These are phyloP conservation scores for Pleoardoris graminearum DNA, from an alignment of 2,329 filamentous ascomycete species.

Conservation along the genomic window DNA sequence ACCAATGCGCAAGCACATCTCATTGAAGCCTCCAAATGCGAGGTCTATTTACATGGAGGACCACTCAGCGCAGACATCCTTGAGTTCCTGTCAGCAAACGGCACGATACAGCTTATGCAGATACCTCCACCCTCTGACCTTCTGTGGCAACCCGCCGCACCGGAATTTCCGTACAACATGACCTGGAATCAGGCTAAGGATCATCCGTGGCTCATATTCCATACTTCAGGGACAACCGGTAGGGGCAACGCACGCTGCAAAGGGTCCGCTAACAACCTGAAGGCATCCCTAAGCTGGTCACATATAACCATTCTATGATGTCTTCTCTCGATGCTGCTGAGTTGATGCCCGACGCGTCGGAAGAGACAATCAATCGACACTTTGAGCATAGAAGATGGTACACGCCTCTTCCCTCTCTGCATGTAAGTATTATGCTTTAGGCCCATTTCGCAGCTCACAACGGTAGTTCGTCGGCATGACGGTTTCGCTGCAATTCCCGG, in stretches of 20 bases:
- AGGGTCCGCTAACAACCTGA: neutral
- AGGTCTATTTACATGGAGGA: slow-evolving; percentile 11
- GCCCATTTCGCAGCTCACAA: neutral
- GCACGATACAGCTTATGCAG: neutral
- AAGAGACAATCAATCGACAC: slow-evolving; percentile 1
- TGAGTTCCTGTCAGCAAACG: slow-evolving; percentile 4
- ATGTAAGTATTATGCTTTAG: slow-evolving; percentile 5
- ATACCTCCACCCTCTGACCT: slow-evolving; percentile 4
- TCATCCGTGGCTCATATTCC: slow-evolving; percentile 32
- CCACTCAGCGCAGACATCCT: slow-evolving; percentile 11
- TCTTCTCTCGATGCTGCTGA: slow-evolving; percentile 11
- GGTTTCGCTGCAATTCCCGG: slow-evolving; percentile 13
- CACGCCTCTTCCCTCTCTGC: slow-evolving; percentile 12
- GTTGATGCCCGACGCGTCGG: slow-evolving; percentile 11
- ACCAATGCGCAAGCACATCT: slow-evolving; percentile 9
- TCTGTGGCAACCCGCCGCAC: neutral
- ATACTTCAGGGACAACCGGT: slow-evolving; percentile 47
- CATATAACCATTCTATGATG: slow-evolving; percentile 20
- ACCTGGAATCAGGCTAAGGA: slow-evolving; percentile 25
- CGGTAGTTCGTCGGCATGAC: slow-evolving; percentile 15
- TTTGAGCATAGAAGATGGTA: slow-evolving; percentile 12
- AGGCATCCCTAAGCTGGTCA: slow-evolving; percentile 19
- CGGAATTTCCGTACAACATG: slow-evolving; percentile 24
- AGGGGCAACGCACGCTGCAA: neutral
- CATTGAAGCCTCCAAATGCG: slow-evolving; percentile 6